phyloP scores from a whole-genome alignment of 1,284 basidiomycete genomes.

The Sutorius eximius region DNA sequence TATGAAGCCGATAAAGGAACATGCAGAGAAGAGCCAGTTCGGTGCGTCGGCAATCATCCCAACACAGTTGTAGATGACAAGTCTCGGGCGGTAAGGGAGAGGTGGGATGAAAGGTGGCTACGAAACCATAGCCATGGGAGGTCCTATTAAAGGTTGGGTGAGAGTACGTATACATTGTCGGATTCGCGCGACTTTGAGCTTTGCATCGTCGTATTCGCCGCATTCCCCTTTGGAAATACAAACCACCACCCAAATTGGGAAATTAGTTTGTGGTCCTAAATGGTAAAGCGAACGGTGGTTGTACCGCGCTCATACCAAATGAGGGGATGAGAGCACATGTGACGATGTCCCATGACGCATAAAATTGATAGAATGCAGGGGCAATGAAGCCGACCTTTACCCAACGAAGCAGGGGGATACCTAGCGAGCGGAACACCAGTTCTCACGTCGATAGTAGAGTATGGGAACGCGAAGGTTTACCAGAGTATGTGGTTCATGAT shows the following conservation, averaged over 20 bases:
- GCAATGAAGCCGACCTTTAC: neutral
- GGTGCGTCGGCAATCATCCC: constrained; percentile 25
- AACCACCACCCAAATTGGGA: constrained; percentile 25
- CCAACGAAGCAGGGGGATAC: neutral
- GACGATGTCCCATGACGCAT: constrained; percentile 19
- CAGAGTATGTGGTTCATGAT: neutral
- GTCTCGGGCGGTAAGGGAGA: constrained; percentile 1
- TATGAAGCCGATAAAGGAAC: constrained; percentile 38
- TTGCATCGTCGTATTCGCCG: constrained; percentile 4
- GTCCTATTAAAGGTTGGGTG: constrained; percentile 26
- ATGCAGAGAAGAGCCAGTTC: constrained; percentile 34
- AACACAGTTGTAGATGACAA: constrained; percentile 25
- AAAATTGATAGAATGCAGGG: neutral
- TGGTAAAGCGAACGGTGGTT: constrained; percentile 9
- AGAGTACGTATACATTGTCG: constrained; percentile 17
- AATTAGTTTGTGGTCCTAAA: constrained; percentile 24
- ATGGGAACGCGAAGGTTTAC: constrained; percentile 6
- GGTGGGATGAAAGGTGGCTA: constrained; percentile 10
- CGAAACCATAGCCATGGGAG: neutral
- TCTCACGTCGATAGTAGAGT: constrained; percentile 10
- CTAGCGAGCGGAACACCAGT: neutral
- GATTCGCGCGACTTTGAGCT: constrained; percentile 7
- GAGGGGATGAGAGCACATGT: constrained; percentile 13
- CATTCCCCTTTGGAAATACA: constrained; percentile 30
- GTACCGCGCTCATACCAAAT: constrained; percentile 1